Percentiles rank a stretch among this genome's conserved stretches.
Conservation (phyloP, 805 yeast species). For the Starmerella apicola region DNA sequence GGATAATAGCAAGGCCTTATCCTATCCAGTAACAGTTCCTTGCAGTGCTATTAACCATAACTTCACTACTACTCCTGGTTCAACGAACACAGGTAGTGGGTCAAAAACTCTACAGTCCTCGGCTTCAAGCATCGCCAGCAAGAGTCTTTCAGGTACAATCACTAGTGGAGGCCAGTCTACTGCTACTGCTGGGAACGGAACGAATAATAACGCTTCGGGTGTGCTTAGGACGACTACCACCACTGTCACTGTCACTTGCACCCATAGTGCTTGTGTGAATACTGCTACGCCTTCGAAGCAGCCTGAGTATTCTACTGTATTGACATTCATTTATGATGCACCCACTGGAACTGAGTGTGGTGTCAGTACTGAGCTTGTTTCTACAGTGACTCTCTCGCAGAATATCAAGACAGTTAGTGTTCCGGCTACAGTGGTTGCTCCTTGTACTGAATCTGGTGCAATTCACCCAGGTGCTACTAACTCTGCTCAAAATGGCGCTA, state of each 20-base stretch:
- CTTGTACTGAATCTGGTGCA: too few species aligned
- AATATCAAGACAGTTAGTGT: background rate
- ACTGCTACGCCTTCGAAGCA: too few species aligned
- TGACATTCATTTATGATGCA: constrained; percentile 6
- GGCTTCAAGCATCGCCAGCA: too few species aligned
- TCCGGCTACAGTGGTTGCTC: background rate
- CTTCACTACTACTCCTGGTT: too few species aligned
- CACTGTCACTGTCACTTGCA: constrained; percentile 13
- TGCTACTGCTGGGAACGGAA: background rate
- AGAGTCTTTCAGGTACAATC: too few species aligned
- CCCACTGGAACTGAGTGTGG: constrained; percentile 1
- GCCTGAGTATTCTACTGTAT: constrained; percentile 14
- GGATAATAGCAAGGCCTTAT: constrained; percentile 5
- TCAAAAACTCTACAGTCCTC: too few species aligned
- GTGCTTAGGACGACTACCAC: constrained; percentile 5
- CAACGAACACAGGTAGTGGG: too few species aligned
- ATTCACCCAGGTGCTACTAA: too few species aligned
- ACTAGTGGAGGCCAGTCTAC: background rate
- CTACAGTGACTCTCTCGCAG: background rate
- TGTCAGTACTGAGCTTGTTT: background rate
- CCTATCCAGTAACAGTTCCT: constrained; percentile 7
- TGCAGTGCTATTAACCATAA: too few species aligned
- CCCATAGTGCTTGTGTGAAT: constrained; percentile 9
- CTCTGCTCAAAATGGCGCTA: background rate
- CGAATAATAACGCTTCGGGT: background rate